phyloP scores from a whole-genome alignment of 148 eudicot species.

The Rhododendron mucronatum region DNA sequence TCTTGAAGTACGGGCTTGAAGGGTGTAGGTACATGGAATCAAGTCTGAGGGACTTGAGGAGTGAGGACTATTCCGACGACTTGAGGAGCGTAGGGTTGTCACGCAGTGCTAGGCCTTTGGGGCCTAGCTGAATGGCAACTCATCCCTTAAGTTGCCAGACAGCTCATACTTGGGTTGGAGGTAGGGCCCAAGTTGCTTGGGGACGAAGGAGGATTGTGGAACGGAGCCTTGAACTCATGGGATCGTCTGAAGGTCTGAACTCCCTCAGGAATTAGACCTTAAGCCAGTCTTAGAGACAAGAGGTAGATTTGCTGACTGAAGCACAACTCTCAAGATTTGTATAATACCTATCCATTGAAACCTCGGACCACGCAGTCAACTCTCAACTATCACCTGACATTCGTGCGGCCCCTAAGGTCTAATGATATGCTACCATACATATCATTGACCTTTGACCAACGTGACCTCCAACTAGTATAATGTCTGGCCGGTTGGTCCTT shows the following conservation, averaged over 20 bases:
- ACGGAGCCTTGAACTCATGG: neutral
- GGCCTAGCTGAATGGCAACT: neutral
- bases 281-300: neutral
- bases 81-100: neutral
- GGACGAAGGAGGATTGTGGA: neutral
- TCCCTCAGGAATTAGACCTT: neutral
- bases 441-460: neutral
- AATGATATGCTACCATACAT: neutral
- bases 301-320: neutral
- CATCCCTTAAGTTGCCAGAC: neutral
- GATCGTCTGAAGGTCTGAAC: neutral
- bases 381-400: neutral
- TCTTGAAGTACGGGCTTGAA: neutral
- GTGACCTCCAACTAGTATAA: neutral
- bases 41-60: neutral
- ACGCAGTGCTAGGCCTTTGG: neutral
- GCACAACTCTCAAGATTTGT: neutral
- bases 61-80: neutral
- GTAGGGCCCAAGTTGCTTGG: neutral
- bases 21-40: neutral
- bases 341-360: neutral
- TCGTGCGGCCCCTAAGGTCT: neutral
- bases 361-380: neutral
- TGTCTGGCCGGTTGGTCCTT: neutral
- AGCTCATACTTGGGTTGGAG: neutral